Conservation (phyloP, 2,329 filamentous ascomycete genomes). For the Sporothrix schenckii region DNA sequence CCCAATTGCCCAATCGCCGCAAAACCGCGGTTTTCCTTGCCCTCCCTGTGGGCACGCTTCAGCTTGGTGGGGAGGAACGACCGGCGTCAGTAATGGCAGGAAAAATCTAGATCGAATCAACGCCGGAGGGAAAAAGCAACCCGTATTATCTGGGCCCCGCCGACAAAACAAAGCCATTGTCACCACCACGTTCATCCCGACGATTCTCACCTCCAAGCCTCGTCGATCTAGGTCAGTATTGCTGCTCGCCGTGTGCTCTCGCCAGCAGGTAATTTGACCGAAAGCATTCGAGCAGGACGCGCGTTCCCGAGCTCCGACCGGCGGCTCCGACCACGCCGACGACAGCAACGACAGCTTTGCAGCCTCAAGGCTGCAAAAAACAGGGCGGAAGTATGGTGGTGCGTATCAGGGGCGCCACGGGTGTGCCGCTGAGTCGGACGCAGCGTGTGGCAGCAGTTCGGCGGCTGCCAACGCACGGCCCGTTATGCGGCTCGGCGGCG, state of each 20-base stretch:
- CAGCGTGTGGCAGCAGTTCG: slow-evolving; percentile 22
- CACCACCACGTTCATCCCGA: not conserved
- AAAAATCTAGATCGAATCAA: slow-evolving; percentile 29
- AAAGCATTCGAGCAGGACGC: not conserved
- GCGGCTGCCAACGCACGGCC: not conserved
- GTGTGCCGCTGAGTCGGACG: slow-evolving; percentile 25
- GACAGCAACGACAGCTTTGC: slow-evolving; percentile 4
- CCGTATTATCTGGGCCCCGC: not conserved
- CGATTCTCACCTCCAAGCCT: not conserved
- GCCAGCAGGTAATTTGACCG: too few species aligned
- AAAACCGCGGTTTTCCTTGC: slow-evolving; percentile 23
- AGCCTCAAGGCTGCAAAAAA: not conserved
- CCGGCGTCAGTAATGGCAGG: slow-evolving; percentile 3
- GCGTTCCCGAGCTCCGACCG: slow-evolving; percentile 8
- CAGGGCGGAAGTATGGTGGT: slow-evolving; percentile 24
- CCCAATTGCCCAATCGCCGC: slow-evolving; percentile 25
- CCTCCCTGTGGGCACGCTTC: slow-evolving; percentile 15
- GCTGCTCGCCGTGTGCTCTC: not conserved
- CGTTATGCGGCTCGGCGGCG: slow-evolving; percentile 12
- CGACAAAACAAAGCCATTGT: slow-evolving; percentile 25
- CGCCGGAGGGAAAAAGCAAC: slow-evolving; percentile 5
- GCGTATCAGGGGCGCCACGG: slow-evolving; percentile 21
- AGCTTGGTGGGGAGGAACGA: slow-evolving; percentile 21
- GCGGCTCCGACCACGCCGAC: slow-evolving; percentile 12
- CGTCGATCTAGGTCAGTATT: not conserved